Percentiles rank a stretch among this genome's conserved stretches.
Evolutionary conservation across 1,284 basidiomycete genomes (phyloP).

Genomic region (Sphagnurus paluster): DNA sequence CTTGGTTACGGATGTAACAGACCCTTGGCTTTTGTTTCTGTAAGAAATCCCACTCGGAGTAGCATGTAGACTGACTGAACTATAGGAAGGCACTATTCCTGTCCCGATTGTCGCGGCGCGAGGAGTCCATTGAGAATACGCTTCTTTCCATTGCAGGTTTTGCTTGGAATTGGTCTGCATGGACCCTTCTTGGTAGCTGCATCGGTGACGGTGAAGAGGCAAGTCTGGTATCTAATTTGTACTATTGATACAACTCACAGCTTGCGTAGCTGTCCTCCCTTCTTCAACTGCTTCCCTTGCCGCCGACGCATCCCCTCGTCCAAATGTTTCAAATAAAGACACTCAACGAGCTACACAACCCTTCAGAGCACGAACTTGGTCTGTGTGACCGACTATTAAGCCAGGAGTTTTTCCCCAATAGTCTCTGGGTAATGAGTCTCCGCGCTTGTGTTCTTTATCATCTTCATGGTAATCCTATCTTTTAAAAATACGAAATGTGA

Average conservation of each 20-base stretch:
- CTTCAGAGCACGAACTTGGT: slow-evolving; percentile 78
- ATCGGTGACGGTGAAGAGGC: slow-evolving; percentile 93
- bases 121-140: slow-evolving; percentile 85
- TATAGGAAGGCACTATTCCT: slow-evolving; percentile 79
- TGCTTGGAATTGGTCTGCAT: slow-evolving; percentile 97
- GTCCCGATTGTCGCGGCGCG: slow-evolving; percentile 73
- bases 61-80: slow-evolving; percentile 9
- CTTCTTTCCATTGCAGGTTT: slow-evolving; percentile 79
- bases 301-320: slow-evolving; percentile 70
- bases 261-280: slow-evolving; percentile 57
- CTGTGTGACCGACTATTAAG: slow-evolving; percentile 78
- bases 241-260: slow-evolving; percentile 24
- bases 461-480: slow-evolving; percentile 66
- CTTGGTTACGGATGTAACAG: slow-evolving; percentile 54
- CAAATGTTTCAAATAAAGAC: slow-evolving; percentile 91
- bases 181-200: slow-evolving; percentile 81
- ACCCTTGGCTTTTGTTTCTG: slow-evolving; percentile 89
- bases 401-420: slow-evolving; percentile 77
- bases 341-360: slow-evolving; percentile 87
- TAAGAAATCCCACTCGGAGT: slow-evolving; percentile 36
- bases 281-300: slow-evolving; percentile 63
- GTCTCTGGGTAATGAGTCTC: slow-evolving; percentile 84
- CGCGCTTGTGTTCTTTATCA: slow-evolving; percentile 89
- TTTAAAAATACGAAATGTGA: slow-evolving; percentile 4
- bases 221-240: slow-evolving; percentile 15